Conservation (phyloP, 179 eudicot species). For the Nepenthes alata region DNA sequence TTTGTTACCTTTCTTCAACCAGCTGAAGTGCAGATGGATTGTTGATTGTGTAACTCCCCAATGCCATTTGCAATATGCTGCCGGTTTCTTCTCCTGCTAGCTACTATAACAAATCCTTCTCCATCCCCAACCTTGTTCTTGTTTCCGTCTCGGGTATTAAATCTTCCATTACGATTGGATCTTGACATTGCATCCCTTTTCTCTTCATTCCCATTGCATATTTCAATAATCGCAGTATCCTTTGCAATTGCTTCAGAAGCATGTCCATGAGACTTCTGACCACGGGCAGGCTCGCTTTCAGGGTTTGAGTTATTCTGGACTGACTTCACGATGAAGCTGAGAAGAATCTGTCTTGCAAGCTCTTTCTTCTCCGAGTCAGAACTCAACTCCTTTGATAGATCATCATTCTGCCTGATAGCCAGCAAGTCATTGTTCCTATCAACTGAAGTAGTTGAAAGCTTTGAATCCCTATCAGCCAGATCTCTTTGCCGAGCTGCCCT, state of each 20-base stretch:
- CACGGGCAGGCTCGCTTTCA: slow-evolving; percentile 17
- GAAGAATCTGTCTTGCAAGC: slow-evolving; percentile 88
- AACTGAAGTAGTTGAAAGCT: slow-evolving; percentile 10
- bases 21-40: slow-evolving; percentile 68
- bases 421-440: slow-evolving; percentile 11
- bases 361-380: slow-evolving; percentile 73
- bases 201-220: slow-evolving; percentile 50
- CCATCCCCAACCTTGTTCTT: slow-evolving; percentile 46
- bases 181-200: slow-evolving; percentile 23
- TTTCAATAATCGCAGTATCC: slow-evolving; percentile 72
- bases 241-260: slow-evolving; percentile 72
- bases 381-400: slow-evolving; percentile 31
- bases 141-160: slow-evolving; percentile 13
- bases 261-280: slow-evolving; percentile 33
- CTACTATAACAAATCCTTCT: slow-evolving; percentile 82
- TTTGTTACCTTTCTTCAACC: slow-evolving; percentile 17
- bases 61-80: slow-evolving; percentile 53
- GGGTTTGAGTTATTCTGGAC: slow-evolving; percentile 49
- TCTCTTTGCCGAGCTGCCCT: slow-evolving; percentile 30
- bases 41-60: slow-evolving; percentile 57
- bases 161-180: slow-evolving; percentile 14
- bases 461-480: slow-evolving; percentile 20
- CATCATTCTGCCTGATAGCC: slow-evolving; percentile 15
- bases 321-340: slow-evolving; percentile 87
- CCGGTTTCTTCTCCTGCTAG: slow-evolving; percentile 68